Base-by-base conservation (phyloP, 2,329 filamentous ascomycete genomes). In the Metarhizium humberi region DNA sequence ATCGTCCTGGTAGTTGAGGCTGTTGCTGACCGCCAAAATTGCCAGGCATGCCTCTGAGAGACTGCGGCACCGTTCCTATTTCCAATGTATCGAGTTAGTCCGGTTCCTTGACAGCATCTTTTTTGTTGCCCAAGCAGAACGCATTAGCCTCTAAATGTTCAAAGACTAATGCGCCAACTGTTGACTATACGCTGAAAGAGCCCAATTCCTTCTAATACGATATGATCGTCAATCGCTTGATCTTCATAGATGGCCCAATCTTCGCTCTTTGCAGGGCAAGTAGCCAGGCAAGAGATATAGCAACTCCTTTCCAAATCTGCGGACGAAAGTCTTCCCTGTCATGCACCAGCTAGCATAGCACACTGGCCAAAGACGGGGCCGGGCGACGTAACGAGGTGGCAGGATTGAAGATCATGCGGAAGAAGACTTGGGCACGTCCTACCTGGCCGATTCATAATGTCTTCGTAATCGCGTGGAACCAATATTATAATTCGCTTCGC, bases 391-490 rank as follows among this genome's bases (percentile, higher is more conserved):
- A 47, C 10, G 7, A 20, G 16, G 10, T 30, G 20, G 14, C 45
- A 38, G 34, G 40, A 42, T 48, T 32, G 53, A 56, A 60, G 61
- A 52, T 57, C 52, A 60, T 54, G 56, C 60, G 60, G 56, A 42
- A 18, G 51, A 38, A 49, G 50, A 34, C 62, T 57, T 60, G 63
- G 66, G 62, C 61, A 59, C 62, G 65, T 66, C 74, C 69, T 82
- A 82, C 79, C 79, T 81, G 78, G 75, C 75, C 79, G 76, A 70
- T 82, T 82, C 79, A 82, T 82, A 67, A 69, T 75, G 50, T 70
- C 66, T 59, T 56, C n/a, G 45, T 32, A 47, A 46, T 54, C 34
- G 56, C 40, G 34, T 11, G 34, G 45, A 55, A 43, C 20, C 36
- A 32, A 49, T 51, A 8, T 13, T 38, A 18, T 25, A 14, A 11